Evolutionary conservation across 139 green algal species (phyloP), one percentile per base, ranked within the genome.

Genomic region (Astrephomene gubernaculifera): DNA sequence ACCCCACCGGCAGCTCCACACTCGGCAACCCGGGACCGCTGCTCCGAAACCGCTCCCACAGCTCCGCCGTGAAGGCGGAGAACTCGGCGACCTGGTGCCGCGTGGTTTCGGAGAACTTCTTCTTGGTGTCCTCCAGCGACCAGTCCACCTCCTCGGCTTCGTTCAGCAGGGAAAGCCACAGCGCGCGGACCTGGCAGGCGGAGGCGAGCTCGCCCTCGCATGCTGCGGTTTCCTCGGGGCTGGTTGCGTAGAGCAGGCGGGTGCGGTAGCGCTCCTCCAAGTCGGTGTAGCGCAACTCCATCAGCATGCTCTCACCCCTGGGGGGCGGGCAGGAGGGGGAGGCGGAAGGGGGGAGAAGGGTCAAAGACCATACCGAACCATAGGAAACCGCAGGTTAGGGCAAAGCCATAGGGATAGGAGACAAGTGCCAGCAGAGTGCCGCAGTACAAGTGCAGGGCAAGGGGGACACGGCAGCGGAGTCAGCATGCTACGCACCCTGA

Each of bases 231-330:
- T 94, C 86, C 35, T 88, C 81, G 2, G 67, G 52, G n/a, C 88
- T 65, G 35, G 44, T 71, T 22, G 91, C 87, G 81, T 95, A 96
- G 60, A 96, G 87, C 86, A 93, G 45, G 24, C 94, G 89, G 14
- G 90, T 96, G 82, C 93, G 89, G 91, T 91, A 96, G n/a, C 95
- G 90, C 90, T 98, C 95, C 86, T 97, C 92, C 49, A 98, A 83
- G 86, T 96, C 94, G 0, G 54, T 61, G 87, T 94, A 96, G 3
- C 87, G 67, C 53, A 97, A 76, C 89, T 97, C 95, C 90, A 96
- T 93, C 31, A 90, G 38, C 94, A 96, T 96, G 71, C 81, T 74
- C 41, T 89, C 86, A 69, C 79, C 85, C 68, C 75, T 83, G 75
- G 6, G 27, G n/a, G n/a, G n/a, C n/a, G n/a, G n/a, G 27, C 21